Conservation (phyloP, 1,284 basidiomycete genomes). For the Ustilago crameri region DNA sequence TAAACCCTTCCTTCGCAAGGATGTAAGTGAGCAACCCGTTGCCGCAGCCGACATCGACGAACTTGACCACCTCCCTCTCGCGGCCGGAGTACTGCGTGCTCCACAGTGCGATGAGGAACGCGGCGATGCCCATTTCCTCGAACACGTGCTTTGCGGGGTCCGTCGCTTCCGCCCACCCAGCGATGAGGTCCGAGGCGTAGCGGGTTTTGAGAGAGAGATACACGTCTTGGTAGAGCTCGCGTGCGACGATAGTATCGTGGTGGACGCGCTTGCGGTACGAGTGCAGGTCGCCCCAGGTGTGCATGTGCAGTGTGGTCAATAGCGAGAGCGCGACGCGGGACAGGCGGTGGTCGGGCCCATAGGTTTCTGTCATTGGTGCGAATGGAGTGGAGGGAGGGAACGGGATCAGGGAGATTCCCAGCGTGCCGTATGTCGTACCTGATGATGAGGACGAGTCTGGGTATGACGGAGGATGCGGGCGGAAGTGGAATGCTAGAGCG, state of each 20-base stretch:
- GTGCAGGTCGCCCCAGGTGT: slow-evolving; percentile 82
- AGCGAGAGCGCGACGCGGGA: slow-evolving; percentile 83
- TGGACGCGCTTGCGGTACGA: slow-evolving; percentile 86
- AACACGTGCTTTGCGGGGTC: slow-evolving; percentile 88
- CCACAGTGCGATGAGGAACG: slow-evolving; percentile 92
- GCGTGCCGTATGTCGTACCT: slow-evolving; percentile 22
- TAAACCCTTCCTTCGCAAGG: slow-evolving; percentile 82
- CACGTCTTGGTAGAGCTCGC: slow-evolving; percentile 86
- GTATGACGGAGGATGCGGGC: background rate
- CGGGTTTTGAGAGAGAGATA: slow-evolving; percentile 86
- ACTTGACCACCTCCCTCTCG: slow-evolving; percentile 79
- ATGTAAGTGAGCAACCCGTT: slow-evolving; percentile 91
- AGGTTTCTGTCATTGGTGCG: slow-evolving; percentile 2
- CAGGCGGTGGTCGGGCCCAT: slow-evolving; percentile 72
- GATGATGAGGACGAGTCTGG: background rate
- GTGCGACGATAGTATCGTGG: slow-evolving; percentile 83
- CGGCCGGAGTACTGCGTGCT: background rate
- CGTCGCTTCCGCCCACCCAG: slow-evolving; percentile 79
- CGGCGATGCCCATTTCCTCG: slow-evolving; percentile 88
- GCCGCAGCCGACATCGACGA: slow-evolving; percentile 87
- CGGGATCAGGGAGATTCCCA: slow-evolving; percentile 73
- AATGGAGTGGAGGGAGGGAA: slow-evolving; percentile 22
- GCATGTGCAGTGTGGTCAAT: slow-evolving; percentile 83
- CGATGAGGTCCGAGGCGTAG: slow-evolving; percentile 71
- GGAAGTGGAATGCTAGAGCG: slow-evolving; percentile 56